Evolutionary conservation across 495 filamentous ascomycete species (phyloP).

Genomic region (Penicillium bovifimosum): DNA sequence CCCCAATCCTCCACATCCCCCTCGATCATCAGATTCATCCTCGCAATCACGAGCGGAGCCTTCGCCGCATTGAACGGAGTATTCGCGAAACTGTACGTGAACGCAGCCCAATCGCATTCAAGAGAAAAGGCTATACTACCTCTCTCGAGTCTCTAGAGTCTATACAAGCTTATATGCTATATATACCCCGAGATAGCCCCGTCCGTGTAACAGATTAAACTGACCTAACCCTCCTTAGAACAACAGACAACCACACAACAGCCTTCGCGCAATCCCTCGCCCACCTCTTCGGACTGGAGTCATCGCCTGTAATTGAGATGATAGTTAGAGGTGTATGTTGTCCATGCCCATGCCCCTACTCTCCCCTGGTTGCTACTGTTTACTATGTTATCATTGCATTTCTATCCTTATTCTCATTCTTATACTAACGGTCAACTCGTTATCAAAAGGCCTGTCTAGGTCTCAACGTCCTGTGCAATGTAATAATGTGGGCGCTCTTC

Average conservation of each 20-base stretch:
- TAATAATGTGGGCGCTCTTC: conserved; percentile 88
- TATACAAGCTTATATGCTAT: too few relatives aligned
- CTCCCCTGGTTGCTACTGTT: too few relatives aligned
- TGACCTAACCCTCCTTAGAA: conserved; percentile 45
- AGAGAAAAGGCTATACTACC: too few relatives aligned
- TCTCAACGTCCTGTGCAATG: conserved; percentile 84
- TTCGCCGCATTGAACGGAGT: conserved; percentile 93
- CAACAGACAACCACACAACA: conserved; percentile 78
- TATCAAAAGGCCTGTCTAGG: conserved; percentile 67
- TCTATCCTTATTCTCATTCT: conserved; percentile 4
- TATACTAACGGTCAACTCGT: conserved; percentile 11
- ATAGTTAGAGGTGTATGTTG: conserved; percentile 64
- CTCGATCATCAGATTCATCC: conserved; percentile 83
- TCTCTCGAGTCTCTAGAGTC: too few relatives aligned
- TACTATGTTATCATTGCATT: not conserved
- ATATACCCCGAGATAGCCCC: too few relatives aligned
- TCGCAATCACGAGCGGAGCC: conserved; percentile 77
- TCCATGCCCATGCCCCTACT: too few relatives aligned
- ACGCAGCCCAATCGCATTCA: too few relatives aligned
- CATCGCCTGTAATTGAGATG: conserved; percentile 57
- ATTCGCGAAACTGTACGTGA: conserved; percentile 84
- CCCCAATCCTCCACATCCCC: conserved; percentile 16
- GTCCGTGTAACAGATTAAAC: not conserved
- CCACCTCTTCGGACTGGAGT: conserved; percentile 45
- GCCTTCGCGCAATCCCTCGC: conserved; percentile 61